Evolutionary conservation across 2,329 filamentous ascomycete species (phyloP), one percentile per base, ranked within the genome.

Genomic region (Colletotrichum eleusines): DNA sequence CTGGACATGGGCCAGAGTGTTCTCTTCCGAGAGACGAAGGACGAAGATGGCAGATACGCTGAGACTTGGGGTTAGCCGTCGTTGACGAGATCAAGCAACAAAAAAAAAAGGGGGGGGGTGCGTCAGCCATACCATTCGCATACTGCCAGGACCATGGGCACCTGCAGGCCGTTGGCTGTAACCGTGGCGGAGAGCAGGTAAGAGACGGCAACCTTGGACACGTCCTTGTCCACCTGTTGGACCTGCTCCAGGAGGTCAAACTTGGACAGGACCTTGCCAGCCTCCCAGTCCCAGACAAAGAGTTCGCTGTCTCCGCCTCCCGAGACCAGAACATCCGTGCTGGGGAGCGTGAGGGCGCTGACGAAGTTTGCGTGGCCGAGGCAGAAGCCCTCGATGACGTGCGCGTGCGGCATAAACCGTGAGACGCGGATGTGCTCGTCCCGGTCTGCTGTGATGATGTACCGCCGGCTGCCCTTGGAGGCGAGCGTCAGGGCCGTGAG

Each of bases 381-480:
- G 78, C 95, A 98, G 80, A 93, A 98, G 0, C 87, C 87, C 80
- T 98, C 94, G 73, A 98, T 97, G 71, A 98, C 86, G 79, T 98
- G 92, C 0, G 94, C 86, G 79, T 98, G 95, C 1, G 94, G 92
- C 5, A 90, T 86, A 48, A 91, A 94, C 69, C 94, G 88, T 59
- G 94, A 97, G 26, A 98, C 86, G 46, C 96, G 92, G 76, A 99
- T 95, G 81, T 99, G 96, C 74, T 90, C 85, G 77, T 89, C 87
- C 16, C 88, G 83, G 73, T 89, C 85, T 7, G 82, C 84, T 0
- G 88, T 89, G 74, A 90, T 74, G 77, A 90, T 87, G 74, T 88
- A 89, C 20, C 79, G 80, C 35, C 79, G 78, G 31, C 75, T 79
- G 71, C 74, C 82, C 73, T 74, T 84, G 78, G 77, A 83, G 7